Evolutionary conservation across 495 filamentous ascomycete species (phyloP), one percentile per base, ranked within the genome.

Genomic region (Podospora pseudoanserina): DNA sequence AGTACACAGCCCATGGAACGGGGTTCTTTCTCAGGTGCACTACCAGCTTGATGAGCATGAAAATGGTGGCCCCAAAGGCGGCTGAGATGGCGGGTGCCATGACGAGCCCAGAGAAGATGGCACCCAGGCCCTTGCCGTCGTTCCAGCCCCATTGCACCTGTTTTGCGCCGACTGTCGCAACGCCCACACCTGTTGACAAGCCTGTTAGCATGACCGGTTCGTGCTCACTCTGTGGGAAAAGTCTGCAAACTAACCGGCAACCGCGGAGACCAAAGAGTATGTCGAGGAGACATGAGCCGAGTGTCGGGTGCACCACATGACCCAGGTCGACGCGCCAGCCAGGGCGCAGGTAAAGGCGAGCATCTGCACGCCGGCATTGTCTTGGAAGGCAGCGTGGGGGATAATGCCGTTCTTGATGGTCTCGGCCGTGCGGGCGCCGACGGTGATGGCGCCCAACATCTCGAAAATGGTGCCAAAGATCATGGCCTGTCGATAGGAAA

Each of bases 391-490:
- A 1, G 80, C 67, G 68, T 80, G 81, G 64, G 71, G 74, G 72
- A 92, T 86, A 77, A 92, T 89, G 20, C 84, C 85, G 75, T 84
- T 87, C 72, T 87, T 86, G 81, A 91, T 91, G 44, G 90, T 91
- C 65, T 85, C 83, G 60, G 89, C 87, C 4, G 87, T 86, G 16
- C 88, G 85, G n/a, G 84, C 77, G 44, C 89, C 88, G 39, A 91
- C 83, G 34, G 83, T 82, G 49, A 91, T 79, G 20, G 89, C 86
- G 54, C 89, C 90, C 19, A 83, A 76, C 66, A 90, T 85, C 76
- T 93, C 91, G 77, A 90, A 86, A 59, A 91, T 80, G 60, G 85
- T 85, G 13, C 84, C 87, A 53, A 89, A 76, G 27, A 88, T 65
- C 89, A 91, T 90, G 63, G 89, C 89, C 80, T 90, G 87, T 49